Conservation (phyloP, 345 rosid genomes). For the Brassica napus region Da-Ae NC_063442.1:35932001-35932500, state of each 20-base stretch:
- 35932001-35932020: background rate
- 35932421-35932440: background rate
- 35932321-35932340: slow-evolving; percentile 4
- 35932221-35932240: background rate
- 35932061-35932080: background rate
- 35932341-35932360: slow-evolving; percentile 27
- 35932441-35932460: background rate
- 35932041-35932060: too few relatives aligned
- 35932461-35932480: background rate
- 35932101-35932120: background rate
- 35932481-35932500: background rate
- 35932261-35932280: background rate
- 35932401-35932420: background rate
- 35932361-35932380: background rate
- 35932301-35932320: slow-evolving; percentile 15
- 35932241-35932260: background rate
- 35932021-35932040: background rate
- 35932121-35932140: background rate
- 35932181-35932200: too few relatives aligned
- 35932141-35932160: background rate
- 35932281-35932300: background rate
- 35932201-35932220: background rate
- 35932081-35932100: background rate
- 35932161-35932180: background rate
- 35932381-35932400: background rate